These are phyloP conservation scores for Brassica cretica DNA, from an alignment of 345 rosid species.

Conservation along the genomic window DNA sequence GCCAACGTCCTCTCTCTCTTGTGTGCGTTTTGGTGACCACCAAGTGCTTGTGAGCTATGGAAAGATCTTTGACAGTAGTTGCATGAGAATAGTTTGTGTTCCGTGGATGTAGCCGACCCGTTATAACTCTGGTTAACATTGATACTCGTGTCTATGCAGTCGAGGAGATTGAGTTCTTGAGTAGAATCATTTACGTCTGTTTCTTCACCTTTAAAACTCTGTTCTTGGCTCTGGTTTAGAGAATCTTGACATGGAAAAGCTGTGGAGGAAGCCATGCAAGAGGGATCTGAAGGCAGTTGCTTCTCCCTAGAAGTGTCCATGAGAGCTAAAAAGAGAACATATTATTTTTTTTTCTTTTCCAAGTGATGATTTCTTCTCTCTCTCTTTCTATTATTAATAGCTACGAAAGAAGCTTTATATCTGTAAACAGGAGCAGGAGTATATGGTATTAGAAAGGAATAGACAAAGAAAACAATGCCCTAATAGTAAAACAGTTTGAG, in stretches of 20 bases:
- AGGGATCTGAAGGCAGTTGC: constrained; percentile 36
- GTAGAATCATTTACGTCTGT: constrained; percentile 24
- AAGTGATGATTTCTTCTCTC: constrained; percentile 30
- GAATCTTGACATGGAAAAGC: constrained; percentile 33
- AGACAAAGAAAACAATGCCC: constrained; percentile 28
- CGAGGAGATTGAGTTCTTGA: constrained; percentile 68
- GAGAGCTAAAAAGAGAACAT: constrained; percentile 1
- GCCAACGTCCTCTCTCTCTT: constrained; percentile 83
- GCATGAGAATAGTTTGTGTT: constrained; percentile 72
- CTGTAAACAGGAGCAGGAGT: constrained; percentile 35
- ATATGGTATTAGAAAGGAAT: constrained; percentile 43
- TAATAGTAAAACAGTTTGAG: constrained; percentile 26
- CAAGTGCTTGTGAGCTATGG: constrained; percentile 90
- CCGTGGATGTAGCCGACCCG: constrained; percentile 34
- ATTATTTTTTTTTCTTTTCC: neutral
- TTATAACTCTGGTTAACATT: constrained; percentile 9
- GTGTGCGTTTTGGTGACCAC: constrained; percentile 93
- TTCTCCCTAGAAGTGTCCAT: constrained; percentile 46
- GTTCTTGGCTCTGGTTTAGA: constrained; percentile 12
- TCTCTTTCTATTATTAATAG: constrained; percentile 1
- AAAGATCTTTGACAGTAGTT: constrained; percentile 83
- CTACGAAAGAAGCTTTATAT: constrained; percentile 15
- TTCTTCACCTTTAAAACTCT: constrained; percentile 28
- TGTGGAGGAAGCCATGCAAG: constrained; percentile 36
- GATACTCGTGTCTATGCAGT: constrained; percentile 41